A percentile compares a stretch with the other conserved stretches of the same genome.
phyloP scores from a whole-genome alignment of 495 filamentous ascomycete species.

The Endocarpon pusillum region DNA sequence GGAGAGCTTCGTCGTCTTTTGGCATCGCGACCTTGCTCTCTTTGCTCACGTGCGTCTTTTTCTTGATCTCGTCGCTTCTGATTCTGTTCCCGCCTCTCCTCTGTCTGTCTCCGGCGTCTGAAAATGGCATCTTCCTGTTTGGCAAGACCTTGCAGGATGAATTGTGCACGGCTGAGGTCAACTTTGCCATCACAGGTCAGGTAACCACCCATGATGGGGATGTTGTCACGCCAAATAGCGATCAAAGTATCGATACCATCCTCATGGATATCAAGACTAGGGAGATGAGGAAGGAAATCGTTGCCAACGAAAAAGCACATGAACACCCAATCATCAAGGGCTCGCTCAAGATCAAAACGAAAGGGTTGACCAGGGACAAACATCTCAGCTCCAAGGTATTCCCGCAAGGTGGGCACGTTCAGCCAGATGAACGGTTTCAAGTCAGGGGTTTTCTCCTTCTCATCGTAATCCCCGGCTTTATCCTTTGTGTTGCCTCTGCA shows the following conservation, averaged over 20 bases:
- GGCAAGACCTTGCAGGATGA: constrained; percentile 73
- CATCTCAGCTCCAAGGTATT: constrained; percentile 86
- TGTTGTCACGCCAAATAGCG: constrained; percentile 86
- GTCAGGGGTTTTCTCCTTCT: constrained; percentile 52
- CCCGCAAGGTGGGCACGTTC: constrained; percentile 75
- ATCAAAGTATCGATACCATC: constrained; percentile 93
- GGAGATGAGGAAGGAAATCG: constrained; percentile 94
- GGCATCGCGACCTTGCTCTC: no score
- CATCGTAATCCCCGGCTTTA: constrained; percentile 70
- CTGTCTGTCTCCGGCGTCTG: constrained; percentile 58
- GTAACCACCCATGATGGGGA: constrained; percentile 84
- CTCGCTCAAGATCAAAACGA: constrained; percentile 77
- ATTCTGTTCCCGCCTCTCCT: constrained; percentile 63
- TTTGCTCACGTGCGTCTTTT: constrained; percentile 33
- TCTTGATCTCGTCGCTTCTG: constrained; percentile 63
- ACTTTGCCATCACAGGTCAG: constrained; percentile 88
- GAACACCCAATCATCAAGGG: constrained; percentile 99
- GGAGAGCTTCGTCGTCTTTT: constrained; percentile 31
- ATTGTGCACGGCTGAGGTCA: constrained; percentile 69
- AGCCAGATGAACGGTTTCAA: constrained; percentile 97
- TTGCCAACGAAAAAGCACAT: constrained; percentile 99
- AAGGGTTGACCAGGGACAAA: constrained; percentile 63
- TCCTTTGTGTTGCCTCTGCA: constrained; percentile 72
- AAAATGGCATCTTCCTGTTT: constrained; percentile 97
- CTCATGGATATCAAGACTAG: constrained; percentile 90